Evolutionary conservation across 1,284 basidiomycete genomes (phyloP).

Genomic region (Irpex rosettiformis): DNA sequence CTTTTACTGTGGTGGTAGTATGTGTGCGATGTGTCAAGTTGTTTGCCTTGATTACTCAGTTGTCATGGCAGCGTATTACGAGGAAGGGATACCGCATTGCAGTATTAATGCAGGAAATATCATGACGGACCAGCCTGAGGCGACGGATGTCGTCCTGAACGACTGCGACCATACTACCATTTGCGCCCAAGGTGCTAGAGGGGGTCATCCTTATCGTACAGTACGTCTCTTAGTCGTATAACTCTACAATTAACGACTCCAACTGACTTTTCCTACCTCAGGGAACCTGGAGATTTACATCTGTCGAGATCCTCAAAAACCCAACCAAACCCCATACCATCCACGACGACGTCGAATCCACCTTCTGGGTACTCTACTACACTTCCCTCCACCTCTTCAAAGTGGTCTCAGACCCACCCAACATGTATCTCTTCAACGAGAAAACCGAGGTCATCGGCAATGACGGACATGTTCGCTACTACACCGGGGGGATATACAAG

Average conservation of each 20-base stretch:
- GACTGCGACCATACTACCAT: neutral
- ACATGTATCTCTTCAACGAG: neutral
- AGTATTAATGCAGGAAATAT: neutral
- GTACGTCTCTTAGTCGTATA: neutral
- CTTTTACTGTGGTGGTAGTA: neutral
- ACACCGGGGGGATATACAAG: neutral
- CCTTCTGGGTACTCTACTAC: constrained; percentile 12
- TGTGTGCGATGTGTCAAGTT: neutral
- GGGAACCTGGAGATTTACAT: constrained; percentile 14
- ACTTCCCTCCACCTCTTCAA: constrained; percentile 9
- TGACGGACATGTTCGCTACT: neutral
- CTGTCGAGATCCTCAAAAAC: constrained; percentile 1
- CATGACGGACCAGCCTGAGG: neutral
- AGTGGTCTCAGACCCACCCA: neutral
- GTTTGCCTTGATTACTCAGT: neutral
- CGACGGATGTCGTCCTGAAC: neutral
- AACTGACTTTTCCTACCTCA: no score
- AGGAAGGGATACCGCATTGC: neutral
- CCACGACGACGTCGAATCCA: constrained; percentile 17
- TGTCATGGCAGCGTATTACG: neutral
- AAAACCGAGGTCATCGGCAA: neutral
- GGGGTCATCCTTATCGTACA: neutral
- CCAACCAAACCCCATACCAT: constrained; percentile 7
- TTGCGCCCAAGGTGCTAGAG: neutral
- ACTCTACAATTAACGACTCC: neutral